Evolutionary conservation across 1,139 yeast species (phyloP).

Genomic region (Debaryomyces robertsiae): DNA sequence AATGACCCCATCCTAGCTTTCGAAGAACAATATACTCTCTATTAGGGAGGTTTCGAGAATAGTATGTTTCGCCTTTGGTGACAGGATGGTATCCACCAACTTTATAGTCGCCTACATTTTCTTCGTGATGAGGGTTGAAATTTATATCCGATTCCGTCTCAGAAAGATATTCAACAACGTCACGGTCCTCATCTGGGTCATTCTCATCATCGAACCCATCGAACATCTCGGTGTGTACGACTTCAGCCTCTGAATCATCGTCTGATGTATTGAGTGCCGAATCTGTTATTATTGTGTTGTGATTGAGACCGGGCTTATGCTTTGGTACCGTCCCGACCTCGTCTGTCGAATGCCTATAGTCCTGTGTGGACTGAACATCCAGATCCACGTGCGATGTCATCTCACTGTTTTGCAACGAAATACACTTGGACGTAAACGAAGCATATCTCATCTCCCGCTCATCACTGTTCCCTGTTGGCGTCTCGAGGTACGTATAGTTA

Average conservation of each 20-base stretch:
- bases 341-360: slow-evolving; percentile 1
- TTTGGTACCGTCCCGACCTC: background rate
- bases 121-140: slow-evolving; percentile 41
- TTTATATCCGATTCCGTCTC: slow-evolving; percentile 31
- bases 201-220: slow-evolving; percentile 11
- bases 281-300: background rate
- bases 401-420: slow-evolving; percentile 43
- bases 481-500: slow-evolving; percentile 6
- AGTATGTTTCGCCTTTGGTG: slow-evolving; percentile 40
- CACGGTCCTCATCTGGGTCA: slow-evolving; percentile 12
- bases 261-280: background rate
- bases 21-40: slow-evolving; percentile 36
- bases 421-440: slow-evolving; percentile 41
- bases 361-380: slow-evolving; percentile 9
- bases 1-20: slow-evolving; percentile 84
- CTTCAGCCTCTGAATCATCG: background rate
- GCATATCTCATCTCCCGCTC: slow-evolving; percentile 24
- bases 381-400: slow-evolving; percentile 34
- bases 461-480: slow-evolving; percentile 6
- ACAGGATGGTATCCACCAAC: slow-evolving; percentile 49
- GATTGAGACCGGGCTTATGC: background rate
- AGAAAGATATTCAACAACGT: slow-evolving; percentile 18
- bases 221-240: background rate
- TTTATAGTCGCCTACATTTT: slow-evolving; percentile 39
- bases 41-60: slow-evolving; percentile 27